A percentile compares a stretch with the other conserved stretches of the same genome.
Conservation (phyloP, 805 yeast species). For the Yarrowia osloensis region DNA sequence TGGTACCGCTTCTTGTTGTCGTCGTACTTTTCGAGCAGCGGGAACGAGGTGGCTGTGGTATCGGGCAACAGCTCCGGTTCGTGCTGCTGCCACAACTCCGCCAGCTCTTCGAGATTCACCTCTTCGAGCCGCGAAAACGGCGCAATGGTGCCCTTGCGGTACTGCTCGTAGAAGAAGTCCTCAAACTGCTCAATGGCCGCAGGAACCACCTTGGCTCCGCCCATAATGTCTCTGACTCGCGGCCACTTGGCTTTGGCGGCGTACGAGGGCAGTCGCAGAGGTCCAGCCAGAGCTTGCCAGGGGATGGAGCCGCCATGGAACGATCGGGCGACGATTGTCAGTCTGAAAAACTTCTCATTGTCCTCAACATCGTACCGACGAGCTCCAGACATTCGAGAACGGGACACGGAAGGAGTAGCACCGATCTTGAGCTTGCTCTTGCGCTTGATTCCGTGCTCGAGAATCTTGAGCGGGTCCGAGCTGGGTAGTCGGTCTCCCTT, state of each 20-base stretch:
- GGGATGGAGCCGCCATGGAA: slow-evolving; percentile 44
- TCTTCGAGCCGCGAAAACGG: slow-evolving; percentile 47
- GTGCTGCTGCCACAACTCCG: slow-evolving; percentile 65
- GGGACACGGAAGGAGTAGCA: slow-evolving; percentile 16
- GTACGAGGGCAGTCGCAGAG: slow-evolving; percentile 43
- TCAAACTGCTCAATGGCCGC: slow-evolving; percentile 65
- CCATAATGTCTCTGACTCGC: slow-evolving; percentile 57
- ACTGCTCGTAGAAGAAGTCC: slow-evolving; percentile 57
- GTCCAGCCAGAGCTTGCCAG: slow-evolving; percentile 36
- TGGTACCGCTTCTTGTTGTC: slow-evolving; percentile 52
- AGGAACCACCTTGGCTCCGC: slow-evolving; percentile 61
- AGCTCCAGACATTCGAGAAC: slow-evolving; percentile 15
- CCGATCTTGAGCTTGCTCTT: slow-evolving; percentile 1
- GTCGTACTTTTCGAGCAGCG: slow-evolving; percentile 36
- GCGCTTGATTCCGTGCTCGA: slow-evolving; percentile 9
- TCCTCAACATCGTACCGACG: slow-evolving; percentile 38
- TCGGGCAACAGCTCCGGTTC: slow-evolving; percentile 43
- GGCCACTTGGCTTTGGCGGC: slow-evolving; percentile 70
- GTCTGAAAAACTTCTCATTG: slow-evolving; percentile 57
- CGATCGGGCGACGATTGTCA: slow-evolving; percentile 68
- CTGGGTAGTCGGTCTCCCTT: neutral
- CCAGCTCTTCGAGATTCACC: slow-evolving; percentile 54
- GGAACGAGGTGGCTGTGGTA: slow-evolving; percentile 35
- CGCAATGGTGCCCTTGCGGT: slow-evolving; percentile 52
- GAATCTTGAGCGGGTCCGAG: neutral